A percentile compares a stretch with the other conserved stretches of the same genome.
Conservation (phyloP, 345 rosid species). For the Populus ilicifolia region DNA sequence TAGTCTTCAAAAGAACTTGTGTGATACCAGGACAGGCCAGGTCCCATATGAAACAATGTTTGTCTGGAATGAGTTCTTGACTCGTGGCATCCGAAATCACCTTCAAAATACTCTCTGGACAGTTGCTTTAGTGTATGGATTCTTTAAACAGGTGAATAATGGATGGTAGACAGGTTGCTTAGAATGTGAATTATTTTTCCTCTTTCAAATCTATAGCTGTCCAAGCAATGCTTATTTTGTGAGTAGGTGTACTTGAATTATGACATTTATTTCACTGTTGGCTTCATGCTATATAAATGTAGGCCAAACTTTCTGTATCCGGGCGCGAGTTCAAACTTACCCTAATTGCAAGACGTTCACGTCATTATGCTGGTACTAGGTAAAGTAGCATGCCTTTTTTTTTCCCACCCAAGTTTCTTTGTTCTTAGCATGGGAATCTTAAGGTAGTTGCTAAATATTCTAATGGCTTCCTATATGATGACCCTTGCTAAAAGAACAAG, state of each 20-base stretch:
- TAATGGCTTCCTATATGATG: background rate
- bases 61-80: conserved; percentile 97
- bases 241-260: background rate
- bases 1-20: conserved; percentile 84
- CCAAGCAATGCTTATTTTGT: background rate
- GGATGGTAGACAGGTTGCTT: background rate
- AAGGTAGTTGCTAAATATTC: background rate
- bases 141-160: conserved; percentile 81
- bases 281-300: conserved; percentile 26
- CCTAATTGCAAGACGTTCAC: conserved; percentile 95
- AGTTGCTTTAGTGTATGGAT: conserved; percentile 93
- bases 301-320: conserved; percentile 68
- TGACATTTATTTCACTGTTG: conserved; percentile 10
- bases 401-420: background rate
- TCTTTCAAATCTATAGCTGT: background rate
- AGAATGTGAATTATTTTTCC: background rate
- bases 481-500: background rate
- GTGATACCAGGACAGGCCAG: conserved; percentile 57
- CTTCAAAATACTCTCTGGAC: conserved; percentile 94
- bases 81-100: conserved; percentile 81
- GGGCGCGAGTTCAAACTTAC: conserved; percentile 79
- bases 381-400: conserved; percentile 22
- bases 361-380: conserved; percentile 98
- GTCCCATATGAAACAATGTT: conserved; percentile 88
- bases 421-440: background rate